Percentiles rank a stretch among this genome's conserved stretches.
Conservation (phyloP, 2,329 filamentous ascomycete species). For the Phialophora macrospora region DNA sequence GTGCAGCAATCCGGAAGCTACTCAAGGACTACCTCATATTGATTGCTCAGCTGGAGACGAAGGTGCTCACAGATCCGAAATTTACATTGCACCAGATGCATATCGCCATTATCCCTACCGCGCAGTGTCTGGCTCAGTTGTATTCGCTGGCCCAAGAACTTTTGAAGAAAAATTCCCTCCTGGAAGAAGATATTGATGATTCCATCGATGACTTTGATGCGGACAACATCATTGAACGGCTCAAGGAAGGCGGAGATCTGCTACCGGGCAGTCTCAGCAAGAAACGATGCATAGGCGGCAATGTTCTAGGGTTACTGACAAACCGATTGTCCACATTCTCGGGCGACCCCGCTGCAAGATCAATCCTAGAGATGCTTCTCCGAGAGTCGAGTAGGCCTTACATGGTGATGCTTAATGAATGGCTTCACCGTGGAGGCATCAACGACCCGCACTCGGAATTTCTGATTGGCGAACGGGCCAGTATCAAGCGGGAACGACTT, state of each 20-base stretch:
- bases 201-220: conserved; percentile 77
- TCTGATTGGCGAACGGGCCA: conserved; percentile 92
- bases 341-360: conserved; percentile 85
- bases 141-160: conserved; percentile 88
- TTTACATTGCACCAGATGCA: conserved; percentile 95
- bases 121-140: conserved; percentile 87
- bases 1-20: conserved; percentile 88
- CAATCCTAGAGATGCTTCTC: conserved; percentile 78
- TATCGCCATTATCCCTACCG: conserved; percentile 85
- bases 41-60: conserved; percentile 90
- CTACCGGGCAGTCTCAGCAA: conserved; percentile 79
- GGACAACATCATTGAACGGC: conserved; percentile 88
- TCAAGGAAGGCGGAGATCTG: conserved; percentile 84
- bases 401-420: conserved; percentile 98
- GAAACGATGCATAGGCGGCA: conserved; percentile 95
- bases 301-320: conserved; percentile 86
- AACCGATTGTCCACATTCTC: conserved; percentile 86
- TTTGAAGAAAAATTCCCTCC: conserved; percentile 80
- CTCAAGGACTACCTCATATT: conserved; percentile 93
- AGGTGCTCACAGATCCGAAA: conserved; percentile 82
- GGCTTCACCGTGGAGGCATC: conserved; percentile 95
- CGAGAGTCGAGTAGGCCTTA: conserved; percentile 91
- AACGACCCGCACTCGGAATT: conserved; percentile 94
- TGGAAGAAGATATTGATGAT: conserved; percentile 77
- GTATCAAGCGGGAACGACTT: conserved; percentile 85